These are phyloP conservation scores for Pythium aphanidermatum DNA, from an alignment of 352 stramenopile genomes.

Conservation along the genomic window DNA sequence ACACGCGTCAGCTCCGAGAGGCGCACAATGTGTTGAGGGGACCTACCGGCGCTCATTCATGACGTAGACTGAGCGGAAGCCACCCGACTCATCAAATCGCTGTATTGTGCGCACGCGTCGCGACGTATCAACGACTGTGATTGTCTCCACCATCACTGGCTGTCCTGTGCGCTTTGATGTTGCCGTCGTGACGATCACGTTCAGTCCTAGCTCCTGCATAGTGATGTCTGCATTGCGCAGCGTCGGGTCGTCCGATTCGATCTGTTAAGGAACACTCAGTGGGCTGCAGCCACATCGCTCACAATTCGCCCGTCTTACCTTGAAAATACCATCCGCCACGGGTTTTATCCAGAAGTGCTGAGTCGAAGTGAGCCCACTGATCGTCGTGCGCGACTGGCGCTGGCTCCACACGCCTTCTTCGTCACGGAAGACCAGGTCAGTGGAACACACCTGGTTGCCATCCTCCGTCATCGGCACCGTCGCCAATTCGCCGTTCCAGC, in stretches of 20 bases:
- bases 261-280: constrained; percentile 15
- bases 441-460: constrained; percentile 83
- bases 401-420: constrained; percentile 86
- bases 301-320: constrained; percentile 21
- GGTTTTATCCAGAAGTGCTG: constrained; percentile 88
- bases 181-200: constrained; percentile 80
- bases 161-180: constrained; percentile 81
- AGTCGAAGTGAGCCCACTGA: constrained; percentile 78
- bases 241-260: constrained; percentile 79
- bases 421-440: constrained; percentile 74
- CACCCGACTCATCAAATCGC: constrained; percentile 81
- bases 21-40: neutral
- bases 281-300: neutral
- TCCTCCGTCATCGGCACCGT: constrained; percentile 71
- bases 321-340: constrained; percentile 81
- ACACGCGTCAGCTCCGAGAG: neutral
- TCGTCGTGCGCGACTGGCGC: constrained; percentile 78
- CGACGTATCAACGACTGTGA: constrained; percentile 77
- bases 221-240: constrained; percentile 77
- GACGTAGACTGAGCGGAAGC: constrained; percentile 84
- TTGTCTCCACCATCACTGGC: constrained; percentile 80
- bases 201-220: constrained; percentile 81
- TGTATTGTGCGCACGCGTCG: constrained; percentile 75
- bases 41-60: constrained; percentile 77
- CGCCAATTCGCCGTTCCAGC: constrained; percentile 80